phyloP scores from a whole-genome alignment of 768 basidiomycete genomes.

The Calocybe gangraenosa region DNA sequence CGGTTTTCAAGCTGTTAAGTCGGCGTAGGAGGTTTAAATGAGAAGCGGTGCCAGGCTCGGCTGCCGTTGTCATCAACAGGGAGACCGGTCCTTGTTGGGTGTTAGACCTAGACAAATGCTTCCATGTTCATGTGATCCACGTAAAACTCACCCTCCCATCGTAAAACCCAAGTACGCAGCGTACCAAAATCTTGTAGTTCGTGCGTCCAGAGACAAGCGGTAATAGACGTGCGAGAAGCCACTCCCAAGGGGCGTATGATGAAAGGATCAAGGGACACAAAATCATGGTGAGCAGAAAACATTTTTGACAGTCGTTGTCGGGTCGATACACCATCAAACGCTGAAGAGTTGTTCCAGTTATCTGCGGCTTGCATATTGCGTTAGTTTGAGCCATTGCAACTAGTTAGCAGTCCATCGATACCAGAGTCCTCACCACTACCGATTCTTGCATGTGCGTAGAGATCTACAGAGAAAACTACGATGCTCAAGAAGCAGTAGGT shows the following conservation, averaged over 20 bases:
- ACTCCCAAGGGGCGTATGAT: slow-evolving; percentile 21
- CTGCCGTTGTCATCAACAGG: slow-evolving; percentile 38
- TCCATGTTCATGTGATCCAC: background rate
- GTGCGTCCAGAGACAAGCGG: slow-evolving; percentile 49
- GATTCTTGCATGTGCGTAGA: slow-evolving; percentile 19
- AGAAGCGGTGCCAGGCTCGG: slow-evolving; percentile 17
- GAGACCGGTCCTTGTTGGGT: slow-evolving; percentile 41
- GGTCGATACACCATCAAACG: slow-evolving; percentile 24
- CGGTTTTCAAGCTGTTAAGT: slow-evolving; percentile 20
- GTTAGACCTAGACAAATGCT: background rate
- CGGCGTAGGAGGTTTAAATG: slow-evolving; percentile 23
- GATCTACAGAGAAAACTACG: slow-evolving; percentile 29
- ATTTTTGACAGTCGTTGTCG: slow-evolving; percentile 32
- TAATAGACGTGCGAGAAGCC: slow-evolving; percentile 19
- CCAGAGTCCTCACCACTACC: background rate
- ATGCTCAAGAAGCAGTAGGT: slow-evolving; percentile 41
- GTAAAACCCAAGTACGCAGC: slow-evolving; percentile 29
- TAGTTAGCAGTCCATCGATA: background rate
- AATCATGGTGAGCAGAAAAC: slow-evolving; percentile 22
- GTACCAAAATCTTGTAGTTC: slow-evolving; percentile 29
- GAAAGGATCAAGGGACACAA: slow-evolving; percentile 27
- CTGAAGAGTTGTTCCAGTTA: slow-evolving; percentile 8
- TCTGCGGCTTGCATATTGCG: slow-evolving; percentile 2
- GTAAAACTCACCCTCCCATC: slow-evolving; percentile 39
- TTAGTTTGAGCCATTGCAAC: background rate